These are phyloP conservation scores for Atkinsonella hypoxylon DNA, from an alignment of 2,329 filamentous ascomycete species.

Conservation along the genomic window DNA sequence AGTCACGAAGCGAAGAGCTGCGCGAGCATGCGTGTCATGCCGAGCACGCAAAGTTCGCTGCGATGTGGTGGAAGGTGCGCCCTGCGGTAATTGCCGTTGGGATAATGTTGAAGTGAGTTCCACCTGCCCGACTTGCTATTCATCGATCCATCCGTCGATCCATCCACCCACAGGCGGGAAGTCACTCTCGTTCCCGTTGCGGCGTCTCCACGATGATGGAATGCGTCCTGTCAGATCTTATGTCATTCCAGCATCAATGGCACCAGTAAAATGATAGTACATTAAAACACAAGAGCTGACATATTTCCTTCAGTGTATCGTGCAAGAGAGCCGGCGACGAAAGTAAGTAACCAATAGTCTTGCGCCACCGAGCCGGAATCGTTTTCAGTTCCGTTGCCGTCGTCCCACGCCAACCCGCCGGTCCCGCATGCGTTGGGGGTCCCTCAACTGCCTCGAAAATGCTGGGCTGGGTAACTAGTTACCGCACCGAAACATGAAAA, in stretches of 20 bases:
- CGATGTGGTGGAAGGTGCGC: conserved; percentile 80
- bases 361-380: neutral
- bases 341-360: conserved; percentile 46
- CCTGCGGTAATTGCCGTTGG: conserved; percentile 78
- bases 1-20: conserved; percentile 68
- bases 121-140: no score
- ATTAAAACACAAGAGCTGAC: conserved; percentile 1
- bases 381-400: neutral
- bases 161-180: neutral
- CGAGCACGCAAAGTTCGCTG: conserved; percentile 83
- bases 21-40: conserved; percentile 82
- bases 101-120: conserved; percentile 53
- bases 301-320: conserved; percentile 38
- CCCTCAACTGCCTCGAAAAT: neutral
- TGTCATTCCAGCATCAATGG: neutral
- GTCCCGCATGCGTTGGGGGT: neutral
- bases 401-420: neutral
- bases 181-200: neutral
- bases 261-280: no score
- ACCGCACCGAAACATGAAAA: neutral
- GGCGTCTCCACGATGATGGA: neutral
- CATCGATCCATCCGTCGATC: no score
- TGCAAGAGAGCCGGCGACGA: conserved; percentile 73
- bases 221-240: neutral
- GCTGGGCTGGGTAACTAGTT: no score